These are phyloP conservation scores for Misopates orontium DNA, from an alignment of 257 asterid species.

Conservation along the genomic window DNA sequence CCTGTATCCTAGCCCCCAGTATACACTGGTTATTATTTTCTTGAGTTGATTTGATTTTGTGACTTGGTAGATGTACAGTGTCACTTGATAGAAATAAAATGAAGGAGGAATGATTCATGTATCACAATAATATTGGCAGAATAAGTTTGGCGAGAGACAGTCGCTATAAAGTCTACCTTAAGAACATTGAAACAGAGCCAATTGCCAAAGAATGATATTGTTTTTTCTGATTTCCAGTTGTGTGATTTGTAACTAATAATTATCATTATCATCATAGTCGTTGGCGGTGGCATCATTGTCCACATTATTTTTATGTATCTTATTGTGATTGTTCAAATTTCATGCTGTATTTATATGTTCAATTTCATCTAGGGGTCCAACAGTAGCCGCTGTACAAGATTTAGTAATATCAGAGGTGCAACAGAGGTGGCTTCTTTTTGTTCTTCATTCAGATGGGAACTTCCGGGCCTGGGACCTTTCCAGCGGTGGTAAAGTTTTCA, in stretches of 20 bases:
- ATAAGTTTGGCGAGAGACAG: slow-evolving; percentile 1
- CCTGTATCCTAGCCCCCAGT: not conserved
- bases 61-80: slow-evolving; percentile 11
- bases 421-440: slow-evolving; percentile 62
- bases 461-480: slow-evolving; percentile 82
- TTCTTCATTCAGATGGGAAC: slow-evolving; percentile 88
- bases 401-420: slow-evolving; percentile 58
- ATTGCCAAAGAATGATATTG: slow-evolving; percentile 2
- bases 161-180: not conserved
- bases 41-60: not conserved
- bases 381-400: slow-evolving; percentile 72
- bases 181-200: slow-evolving; percentile 3
- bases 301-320: not conserved
- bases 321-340: slow-evolving; percentile 2
- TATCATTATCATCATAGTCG: no score
- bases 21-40: not conserved
- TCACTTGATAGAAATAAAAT: not conserved
- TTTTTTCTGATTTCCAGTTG: slow-evolving; percentile 1
- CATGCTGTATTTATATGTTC: slow-evolving; percentile 19
- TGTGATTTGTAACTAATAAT: not conserved
- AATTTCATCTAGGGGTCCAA: slow-evolving; percentile 58
- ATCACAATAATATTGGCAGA: slow-evolving; percentile 5
- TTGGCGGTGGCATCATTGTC: no score
- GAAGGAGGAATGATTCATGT: not conserved
- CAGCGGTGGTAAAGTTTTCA: slow-evolving; percentile 54